Conservation (phyloP, 192 early-diverging fungal genomes). For the Linnemannia exigua region DNA sequence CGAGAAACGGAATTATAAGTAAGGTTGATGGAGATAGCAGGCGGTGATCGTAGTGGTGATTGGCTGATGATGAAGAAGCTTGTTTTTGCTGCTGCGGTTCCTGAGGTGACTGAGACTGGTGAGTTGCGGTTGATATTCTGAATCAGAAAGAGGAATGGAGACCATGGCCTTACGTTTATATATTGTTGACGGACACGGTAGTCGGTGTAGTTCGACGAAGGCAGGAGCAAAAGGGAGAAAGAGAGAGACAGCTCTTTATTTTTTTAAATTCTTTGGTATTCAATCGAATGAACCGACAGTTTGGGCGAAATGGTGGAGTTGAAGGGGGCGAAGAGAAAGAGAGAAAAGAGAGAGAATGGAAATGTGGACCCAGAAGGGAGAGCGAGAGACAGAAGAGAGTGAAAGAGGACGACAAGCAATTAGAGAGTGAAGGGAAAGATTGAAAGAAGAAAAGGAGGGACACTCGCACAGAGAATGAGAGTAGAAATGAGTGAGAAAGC, state of each 20-base stretch:
- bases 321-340: background rate
- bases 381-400: background rate
- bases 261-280: background rate
- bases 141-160: background rate
- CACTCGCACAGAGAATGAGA: background rate
- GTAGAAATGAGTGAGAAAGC: background rate
- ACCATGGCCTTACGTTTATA: conserved; percentile 28
- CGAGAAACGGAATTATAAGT: background rate
- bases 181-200: conserved; percentile 9
- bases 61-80: background rate
- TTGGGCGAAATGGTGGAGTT: conserved; percentile 18
- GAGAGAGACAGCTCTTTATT: background rate
- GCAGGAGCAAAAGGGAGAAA: conserved; percentile 13
- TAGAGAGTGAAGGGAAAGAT: background rate
- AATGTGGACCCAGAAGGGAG: background rate
- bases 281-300: conserved; percentile 21
- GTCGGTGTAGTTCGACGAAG: conserved; percentile 15
- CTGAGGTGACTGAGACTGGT: no score
- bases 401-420: background rate
- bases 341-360: background rate
- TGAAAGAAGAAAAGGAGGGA: background rate
- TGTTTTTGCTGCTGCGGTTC: background rate
- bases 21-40: background rate
- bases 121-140: conserved; percentile 8
- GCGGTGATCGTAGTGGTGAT: background rate